These are phyloP conservation scores for Pseudopyrenochaeta lycopersici DNA, from an alignment of 2,329 filamentous ascomycete species.

Conservation along the genomic window DNA sequence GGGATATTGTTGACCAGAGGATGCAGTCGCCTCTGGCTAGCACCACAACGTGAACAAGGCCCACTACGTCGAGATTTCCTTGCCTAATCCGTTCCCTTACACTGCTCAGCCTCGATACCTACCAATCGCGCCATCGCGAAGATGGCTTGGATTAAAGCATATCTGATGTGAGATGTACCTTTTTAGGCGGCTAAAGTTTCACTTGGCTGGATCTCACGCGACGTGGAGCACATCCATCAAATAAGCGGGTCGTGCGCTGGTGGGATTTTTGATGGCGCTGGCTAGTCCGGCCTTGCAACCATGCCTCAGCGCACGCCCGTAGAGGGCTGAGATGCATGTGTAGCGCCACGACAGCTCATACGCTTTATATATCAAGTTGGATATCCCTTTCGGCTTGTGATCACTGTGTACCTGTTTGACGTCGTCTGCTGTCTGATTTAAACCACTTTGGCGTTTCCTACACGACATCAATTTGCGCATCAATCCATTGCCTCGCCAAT, in stretches of 20 bases:
- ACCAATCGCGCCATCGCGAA: not conserved
- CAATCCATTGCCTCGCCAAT: not conserved
- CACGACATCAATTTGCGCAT: not conserved
- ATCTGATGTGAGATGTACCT: not conserved
- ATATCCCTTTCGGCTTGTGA: not conserved
- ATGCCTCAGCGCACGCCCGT: slow-evolving; percentile 9
- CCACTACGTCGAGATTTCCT: too few species aligned
- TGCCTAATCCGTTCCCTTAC: too few species aligned
- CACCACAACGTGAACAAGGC: too few species aligned
- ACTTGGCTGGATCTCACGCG: not conserved
- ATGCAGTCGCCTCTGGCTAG: too few species aligned
- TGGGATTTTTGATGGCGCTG: not conserved
- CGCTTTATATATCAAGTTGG: not conserved
- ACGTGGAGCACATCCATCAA: not conserved
- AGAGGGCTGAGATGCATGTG: not conserved
- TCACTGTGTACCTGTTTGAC: not conserved
- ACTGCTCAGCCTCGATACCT: too few species aligned
- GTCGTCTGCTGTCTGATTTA: not conserved
- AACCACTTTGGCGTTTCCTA: too few species aligned
- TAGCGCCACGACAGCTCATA: not conserved
- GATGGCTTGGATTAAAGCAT: not conserved
- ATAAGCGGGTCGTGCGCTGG: not conserved
- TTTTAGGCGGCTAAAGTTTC: not conserved
- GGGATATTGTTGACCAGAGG: too few species aligned
- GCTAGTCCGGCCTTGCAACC: slow-evolving; percentile 5